Percentiles rank a stretch among this genome's conserved stretches.
Conservation (phyloP, 2,329 filamentous ascomycete species). For the Colletotrichum tamarilloi region DNA sequence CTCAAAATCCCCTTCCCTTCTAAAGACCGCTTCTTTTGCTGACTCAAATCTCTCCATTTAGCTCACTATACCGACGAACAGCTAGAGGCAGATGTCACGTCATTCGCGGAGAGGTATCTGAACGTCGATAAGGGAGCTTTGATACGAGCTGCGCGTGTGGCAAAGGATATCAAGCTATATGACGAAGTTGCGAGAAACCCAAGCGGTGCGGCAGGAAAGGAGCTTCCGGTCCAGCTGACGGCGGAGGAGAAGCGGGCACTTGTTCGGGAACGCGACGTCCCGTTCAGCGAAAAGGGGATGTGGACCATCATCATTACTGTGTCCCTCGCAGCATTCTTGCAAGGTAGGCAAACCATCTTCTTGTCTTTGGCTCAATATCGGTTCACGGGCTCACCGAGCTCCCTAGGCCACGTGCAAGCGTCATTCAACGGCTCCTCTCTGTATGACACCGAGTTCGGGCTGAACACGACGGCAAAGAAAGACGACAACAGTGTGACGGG, state of each 20-base stretch:
- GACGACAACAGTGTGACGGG: conserved; percentile 16
- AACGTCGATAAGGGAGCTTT: conserved; percentile 45
- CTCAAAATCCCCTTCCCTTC: neutral
- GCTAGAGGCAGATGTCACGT: conserved; percentile 47
- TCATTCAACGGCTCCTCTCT: conserved; percentile 55
- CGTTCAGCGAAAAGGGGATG: conserved; percentile 54
- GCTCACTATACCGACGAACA: conserved; percentile 52
- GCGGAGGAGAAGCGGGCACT: conserved; percentile 51
- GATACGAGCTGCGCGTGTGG: conserved; percentile 52
- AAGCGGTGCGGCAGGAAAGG: conserved; percentile 35
- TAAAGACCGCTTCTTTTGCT: neutral
- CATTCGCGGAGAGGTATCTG: conserved; percentile 45
- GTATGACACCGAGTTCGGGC: conserved; percentile 34
- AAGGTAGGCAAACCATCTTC: conserved; percentile 39
- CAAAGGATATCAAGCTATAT: conserved; percentile 52
- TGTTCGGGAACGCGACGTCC: conserved; percentile 49
- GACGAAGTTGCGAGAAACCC: conserved; percentile 48
- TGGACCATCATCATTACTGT: conserved; percentile 53
- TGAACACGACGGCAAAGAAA: neutral
- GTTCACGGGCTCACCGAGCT: neutral
- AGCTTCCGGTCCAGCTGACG: conserved; percentile 46
- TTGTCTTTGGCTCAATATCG: neutral
- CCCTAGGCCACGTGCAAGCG: conserved; percentile 52
- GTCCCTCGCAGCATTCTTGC: conserved; percentile 55
- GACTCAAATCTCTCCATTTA: conserved; percentile 29